These are phyloP conservation scores for Claviceps sp. DNA, from an alignment of 2,329 filamentous ascomycete genomes.

Conservation along the genomic window DNA sequence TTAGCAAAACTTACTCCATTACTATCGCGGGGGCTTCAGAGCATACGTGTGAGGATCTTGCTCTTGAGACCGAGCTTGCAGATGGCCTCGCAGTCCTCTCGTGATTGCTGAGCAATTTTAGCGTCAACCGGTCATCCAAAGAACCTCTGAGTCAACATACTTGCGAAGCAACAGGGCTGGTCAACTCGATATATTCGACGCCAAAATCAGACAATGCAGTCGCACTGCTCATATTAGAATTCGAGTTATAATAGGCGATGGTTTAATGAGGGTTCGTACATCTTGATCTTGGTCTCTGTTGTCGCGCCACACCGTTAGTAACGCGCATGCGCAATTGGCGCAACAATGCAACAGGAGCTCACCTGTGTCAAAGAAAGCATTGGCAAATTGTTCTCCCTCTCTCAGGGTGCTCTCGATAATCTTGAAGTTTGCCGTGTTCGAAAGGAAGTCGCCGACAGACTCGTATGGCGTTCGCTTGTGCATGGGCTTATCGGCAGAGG, in stretches of 20 bases:
- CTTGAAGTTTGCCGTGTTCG: conserved; percentile 9
- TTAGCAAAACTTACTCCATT: neutral
- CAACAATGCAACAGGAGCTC: neutral
- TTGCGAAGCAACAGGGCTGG: conserved; percentile 54
- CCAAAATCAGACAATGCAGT: conserved; percentile 9
- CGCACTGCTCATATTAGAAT: conserved; percentile 4
- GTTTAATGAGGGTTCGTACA: conserved; percentile 14
- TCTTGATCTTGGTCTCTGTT: conserved; percentile 37
- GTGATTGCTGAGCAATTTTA: conserved; percentile 58
- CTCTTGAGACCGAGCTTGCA: conserved; percentile 80
- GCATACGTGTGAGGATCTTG: conserved; percentile 16
- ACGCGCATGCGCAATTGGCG: neutral
- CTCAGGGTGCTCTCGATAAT: conserved; percentile 6
- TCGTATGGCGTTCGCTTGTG: conserved; percentile 5
- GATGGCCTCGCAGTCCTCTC: conserved; percentile 76
- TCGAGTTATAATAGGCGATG: neutral
- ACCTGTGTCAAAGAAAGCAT: conserved; percentile 59
- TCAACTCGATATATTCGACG: conserved; percentile 48
- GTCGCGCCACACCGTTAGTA: neutral
- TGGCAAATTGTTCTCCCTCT: conserved; percentile 75
- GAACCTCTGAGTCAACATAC: neutral
- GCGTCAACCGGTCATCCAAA: neutral
- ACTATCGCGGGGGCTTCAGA: conserved; percentile 8
- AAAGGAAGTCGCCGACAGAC: conserved; percentile 8
- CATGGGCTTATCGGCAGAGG: neutral